Evolutionary conservation across 805 yeast genomes (phyloP), one percentile per base, ranked within the genome.

Genomic region (Yamadazyma laniorum): DNA sequence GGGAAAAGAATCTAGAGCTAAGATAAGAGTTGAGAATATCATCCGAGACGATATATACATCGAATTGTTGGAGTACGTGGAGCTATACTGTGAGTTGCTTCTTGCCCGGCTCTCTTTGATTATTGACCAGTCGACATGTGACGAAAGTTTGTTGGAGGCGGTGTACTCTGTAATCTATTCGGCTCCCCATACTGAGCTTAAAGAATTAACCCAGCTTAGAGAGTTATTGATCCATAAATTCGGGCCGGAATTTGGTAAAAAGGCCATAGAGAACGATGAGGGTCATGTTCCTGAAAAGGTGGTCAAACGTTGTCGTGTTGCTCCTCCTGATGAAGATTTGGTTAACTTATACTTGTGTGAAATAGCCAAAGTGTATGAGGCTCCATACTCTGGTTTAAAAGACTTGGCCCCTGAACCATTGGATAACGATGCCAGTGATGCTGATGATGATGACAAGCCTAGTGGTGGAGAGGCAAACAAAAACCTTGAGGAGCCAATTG

Each of bases 1-100:
- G 29, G 88, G 87, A 5, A 87, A 85, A 53, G 90, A 86, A 45
- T 80, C 82, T 35, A 85, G 89, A 50, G 96, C 96, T 8, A 74
- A 75, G 39, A 87, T 87, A 40, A 63, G 95, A 34, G 91, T 86
- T 3, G 96, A 88, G 56, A 84, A 85, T 50, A 77, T 88, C 40
- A 85, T 89, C 22, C 72, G 90, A 25, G 91, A 86, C 48, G 96
- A 88, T 53, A 77, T 85, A 22, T 77, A 81, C 51, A 76, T 85
- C 16, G 96, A 88, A 61, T 65, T 88, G 17, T 63, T 88, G 37
- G 96, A 89, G 57, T 76, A 77, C 32, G 59, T 88, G 32, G 96
- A 89, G 59, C 64, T 89, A 14, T 86, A 86, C 56, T 82, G 95
- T 53, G 96, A 89, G 59, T 65, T 88, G 3, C 57, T 86, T 15